These are phyloP conservation scores for Hypoxylon lienhwacheense DNA, from an alignment of 495 filamentous ascomycete species.

Conservation along the genomic window DNA sequence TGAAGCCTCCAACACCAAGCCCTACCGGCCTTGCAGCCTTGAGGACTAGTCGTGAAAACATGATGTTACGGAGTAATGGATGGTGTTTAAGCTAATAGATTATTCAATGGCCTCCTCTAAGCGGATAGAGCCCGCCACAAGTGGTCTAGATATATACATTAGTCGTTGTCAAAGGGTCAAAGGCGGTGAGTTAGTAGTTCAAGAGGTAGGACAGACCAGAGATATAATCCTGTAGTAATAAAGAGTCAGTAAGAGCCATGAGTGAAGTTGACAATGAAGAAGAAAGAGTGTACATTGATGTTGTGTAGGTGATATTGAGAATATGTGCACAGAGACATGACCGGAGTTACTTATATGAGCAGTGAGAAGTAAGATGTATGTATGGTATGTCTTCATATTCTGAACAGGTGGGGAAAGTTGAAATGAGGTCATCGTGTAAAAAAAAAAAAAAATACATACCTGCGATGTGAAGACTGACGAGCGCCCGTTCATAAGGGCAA, in stretches of 20 bases:
- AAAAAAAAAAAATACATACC: conserved; percentile 58
- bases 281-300: conserved; percentile 1
- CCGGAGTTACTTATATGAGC: conserved; percentile 4
- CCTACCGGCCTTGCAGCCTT: conserved; percentile 53
- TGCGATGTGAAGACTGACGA: conserved; percentile 94
- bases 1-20: conserved; percentile 40
- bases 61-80: conserved; percentile 47
- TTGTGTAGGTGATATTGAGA: conserved; percentile 3
- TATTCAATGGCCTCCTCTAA: conserved; percentile 43
- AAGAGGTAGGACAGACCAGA: conserved; percentile 64
- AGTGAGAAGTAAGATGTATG: conserved; percentile 5
- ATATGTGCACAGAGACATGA: no score
- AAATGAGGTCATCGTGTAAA: conserved; percentile 25
- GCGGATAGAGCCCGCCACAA: conserved; percentile 84
- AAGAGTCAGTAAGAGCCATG: conserved; percentile 39
- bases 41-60: conserved; percentile 69
- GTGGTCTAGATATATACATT: conserved; percentile 68
- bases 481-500: conserved; percentile 92
- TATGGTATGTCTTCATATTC: background rate
- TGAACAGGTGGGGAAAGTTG: conserved; percentile 15
- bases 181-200: conserved; percentile 50
- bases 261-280: conserved; percentile 14
- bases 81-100: conserved; percentile 27
- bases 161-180: no score
- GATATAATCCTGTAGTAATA: conserved; percentile 77